Evolutionary conservation across 2,329 filamentous ascomycete genomes (phyloP).

Genomic region (Fusarium mundagurra): DNA sequence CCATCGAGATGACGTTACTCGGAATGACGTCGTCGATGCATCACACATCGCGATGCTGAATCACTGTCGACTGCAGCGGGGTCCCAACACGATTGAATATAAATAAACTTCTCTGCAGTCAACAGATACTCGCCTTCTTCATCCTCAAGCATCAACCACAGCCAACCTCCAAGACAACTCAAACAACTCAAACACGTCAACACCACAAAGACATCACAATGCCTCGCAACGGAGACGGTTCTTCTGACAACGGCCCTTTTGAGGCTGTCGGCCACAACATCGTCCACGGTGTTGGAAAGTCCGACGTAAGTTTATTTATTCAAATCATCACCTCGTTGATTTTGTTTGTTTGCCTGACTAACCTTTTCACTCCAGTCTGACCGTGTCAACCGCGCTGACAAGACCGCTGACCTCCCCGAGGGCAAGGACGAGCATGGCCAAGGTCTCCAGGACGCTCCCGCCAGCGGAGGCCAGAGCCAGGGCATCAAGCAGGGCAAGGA

Average conservation of each 20-base stretch:
- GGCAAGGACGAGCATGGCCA: slow-evolving; percentile 54
- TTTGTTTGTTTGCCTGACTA: neutral
- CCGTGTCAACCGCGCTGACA: slow-evolving; percentile 58
- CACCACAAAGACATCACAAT: slow-evolving; percentile 49
- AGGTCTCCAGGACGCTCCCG: slow-evolving; percentile 51
- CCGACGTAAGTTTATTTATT: slow-evolving; percentile 47
- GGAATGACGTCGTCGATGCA: slow-evolving; percentile 35
- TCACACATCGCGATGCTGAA: slow-evolving; percentile 34
- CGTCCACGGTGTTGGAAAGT: slow-evolving; percentile 54
- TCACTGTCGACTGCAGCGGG: neutral
- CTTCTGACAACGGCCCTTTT: slow-evolving; percentile 57
- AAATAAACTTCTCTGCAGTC: slow-evolving; percentile 18
- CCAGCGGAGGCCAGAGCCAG: slow-evolving; percentile 57
- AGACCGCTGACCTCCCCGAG: slow-evolving; percentile 60
- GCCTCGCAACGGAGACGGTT: slow-evolving; percentile 62
- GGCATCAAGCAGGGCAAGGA: slow-evolving; percentile 53
- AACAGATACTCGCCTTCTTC: neutral
- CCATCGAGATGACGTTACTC: slow-evolving; percentile 30
- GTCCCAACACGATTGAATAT: slow-evolving; percentile 5
- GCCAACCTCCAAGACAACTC: neutral
- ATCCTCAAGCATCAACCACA: slow-evolving; percentile 2
- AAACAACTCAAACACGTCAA: neutral
- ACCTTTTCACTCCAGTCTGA: slow-evolving; percentile 33
- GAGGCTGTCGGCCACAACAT: slow-evolving; percentile 54
- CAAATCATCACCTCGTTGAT: neutral